These are phyloP conservation scores for Colletotrichum sidae DNA, from an alignment of 2,329 filamentous ascomycete genomes.

Conservation along the genomic window DNA sequence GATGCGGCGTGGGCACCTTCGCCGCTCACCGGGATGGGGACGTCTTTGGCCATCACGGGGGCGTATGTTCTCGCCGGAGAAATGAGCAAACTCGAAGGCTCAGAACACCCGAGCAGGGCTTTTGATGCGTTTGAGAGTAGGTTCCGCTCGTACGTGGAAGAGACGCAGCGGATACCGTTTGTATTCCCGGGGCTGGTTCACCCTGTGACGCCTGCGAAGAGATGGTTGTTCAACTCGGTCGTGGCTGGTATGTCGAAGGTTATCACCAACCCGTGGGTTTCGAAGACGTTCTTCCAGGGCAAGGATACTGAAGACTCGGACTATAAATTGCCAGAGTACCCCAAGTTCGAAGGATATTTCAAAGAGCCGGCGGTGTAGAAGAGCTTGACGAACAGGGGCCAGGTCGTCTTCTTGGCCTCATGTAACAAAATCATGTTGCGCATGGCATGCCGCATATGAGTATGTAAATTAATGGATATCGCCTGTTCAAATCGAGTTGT, in stretches of 20 bases:
- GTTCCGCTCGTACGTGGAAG: constrained; percentile 31
- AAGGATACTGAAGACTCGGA: constrained; percentile 11
- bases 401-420: too few relatives aligned
- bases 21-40: constrained; percentile 59
- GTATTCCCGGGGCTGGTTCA: constrained; percentile 20
- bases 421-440: too few relatives aligned
- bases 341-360: not conserved
- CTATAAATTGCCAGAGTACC: constrained; percentile 13
- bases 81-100: constrained; percentile 42
- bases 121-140: constrained; percentile 32
- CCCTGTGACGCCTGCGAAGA: constrained; percentile 22
- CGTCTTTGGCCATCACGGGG: constrained; percentile 54
- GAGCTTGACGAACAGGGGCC: not conserved
- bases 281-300: constrained; percentile 6
- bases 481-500: too few relatives aligned
- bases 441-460: too few relatives aligned
- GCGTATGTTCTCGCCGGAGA: constrained; percentile 65
- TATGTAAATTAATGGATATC: too few relatives aligned
- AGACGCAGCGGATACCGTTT: constrained; percentile 30
- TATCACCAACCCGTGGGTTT: constrained; percentile 13
- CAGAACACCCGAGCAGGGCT: constrained; percentile 15
- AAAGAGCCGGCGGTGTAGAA: too few relatives aligned
- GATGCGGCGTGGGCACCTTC: constrained; percentile 61
- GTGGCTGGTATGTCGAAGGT: constrained; percentile 33
- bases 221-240: constrained; percentile 10